These are phyloP conservation scores for Calonectria pauciramosa DNA, from an alignment of 2,329 filamentous ascomycete species.

Conservation along the genomic window DNA sequence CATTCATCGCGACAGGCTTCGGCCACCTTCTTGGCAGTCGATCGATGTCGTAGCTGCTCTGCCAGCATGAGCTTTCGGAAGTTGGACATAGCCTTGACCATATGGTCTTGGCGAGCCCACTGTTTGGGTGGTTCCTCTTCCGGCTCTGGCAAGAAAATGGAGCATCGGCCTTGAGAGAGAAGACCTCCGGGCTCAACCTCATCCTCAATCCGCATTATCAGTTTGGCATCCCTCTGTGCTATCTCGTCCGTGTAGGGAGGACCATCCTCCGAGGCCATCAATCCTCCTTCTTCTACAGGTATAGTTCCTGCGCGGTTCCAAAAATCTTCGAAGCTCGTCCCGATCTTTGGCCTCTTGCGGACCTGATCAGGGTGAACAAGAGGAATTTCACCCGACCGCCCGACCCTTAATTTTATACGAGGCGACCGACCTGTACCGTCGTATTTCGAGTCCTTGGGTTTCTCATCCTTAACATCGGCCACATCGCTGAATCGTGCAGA, in stretches of 20 bases:
- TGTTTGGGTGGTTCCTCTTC: conserved; percentile 81
- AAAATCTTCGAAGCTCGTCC: conserved; percentile 70
- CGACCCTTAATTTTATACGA: conserved; percentile 64
- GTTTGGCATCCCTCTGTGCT: conserved; percentile 75
- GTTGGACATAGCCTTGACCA: conserved; percentile 82
- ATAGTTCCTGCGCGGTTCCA: conserved; percentile 64
- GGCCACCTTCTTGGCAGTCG: conserved; percentile 83
- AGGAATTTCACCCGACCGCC: conserved; percentile 60
- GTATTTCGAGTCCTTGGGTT: conserved; percentile 30
- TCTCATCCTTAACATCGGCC: conserved; percentile 33
- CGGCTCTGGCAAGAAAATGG: conserved; percentile 79
- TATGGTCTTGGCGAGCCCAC: conserved; percentile 90
- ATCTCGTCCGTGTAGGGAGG: conserved; percentile 71
- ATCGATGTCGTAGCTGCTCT: conserved; percentile 83
- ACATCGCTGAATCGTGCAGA: conserved; percentile 56
- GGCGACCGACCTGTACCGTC: conserved; percentile 52
- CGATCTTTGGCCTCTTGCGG: conserved; percentile 66
- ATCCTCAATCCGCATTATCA: conserved; percentile 78
- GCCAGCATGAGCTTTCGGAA: conserved; percentile 84
- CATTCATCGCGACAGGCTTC: conserved; percentile 83
- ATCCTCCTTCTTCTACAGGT: conserved; percentile 70
- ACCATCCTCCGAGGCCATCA: conserved; percentile 68
- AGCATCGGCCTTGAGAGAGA: conserved; percentile 78
- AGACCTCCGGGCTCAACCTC: conserved; percentile 83
- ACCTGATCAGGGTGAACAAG: conserved; percentile 72